A percentile compares a stretch with the other conserved stretches of the same genome.
Evolutionary conservation across 371 early-diverging fungal genomes (phyloP).

Genomic region (Choanephora cucurbitarum): DNA sequence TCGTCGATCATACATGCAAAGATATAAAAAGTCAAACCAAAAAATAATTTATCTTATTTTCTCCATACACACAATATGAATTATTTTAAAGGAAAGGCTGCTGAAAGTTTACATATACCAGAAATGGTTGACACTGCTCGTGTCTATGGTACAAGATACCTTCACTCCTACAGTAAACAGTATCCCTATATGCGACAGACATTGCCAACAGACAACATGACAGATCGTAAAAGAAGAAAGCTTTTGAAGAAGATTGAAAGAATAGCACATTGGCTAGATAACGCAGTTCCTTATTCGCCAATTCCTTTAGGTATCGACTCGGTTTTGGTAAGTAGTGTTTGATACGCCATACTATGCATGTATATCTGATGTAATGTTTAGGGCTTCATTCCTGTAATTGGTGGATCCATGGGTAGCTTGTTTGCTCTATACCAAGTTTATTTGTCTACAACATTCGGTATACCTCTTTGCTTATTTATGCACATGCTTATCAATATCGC

Average conservation of each 20-base stretch:
- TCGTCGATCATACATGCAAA: not conserved
- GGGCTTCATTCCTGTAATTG: slow-evolving; percentile 47
- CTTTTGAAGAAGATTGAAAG: slow-evolving; percentile 30
- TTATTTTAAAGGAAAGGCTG: slow-evolving; percentile 27
- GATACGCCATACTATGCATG: not conserved
- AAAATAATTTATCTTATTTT: not conserved
- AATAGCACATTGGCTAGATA: slow-evolving; percentile 41
- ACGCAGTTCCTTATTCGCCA: slow-evolving; percentile 47
- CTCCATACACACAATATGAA: slow-evolving; percentile 20
- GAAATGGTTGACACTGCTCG: slow-evolving; percentile 27
- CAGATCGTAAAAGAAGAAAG: slow-evolving; percentile 26
- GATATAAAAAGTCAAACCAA: not conserved
- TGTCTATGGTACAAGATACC: slow-evolving; percentile 18
- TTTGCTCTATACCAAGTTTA: slow-evolving; percentile 46
- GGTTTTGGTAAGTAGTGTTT: slow-evolving; percentile 28
- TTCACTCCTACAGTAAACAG: slow-evolving; percentile 14
- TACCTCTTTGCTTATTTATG: slow-evolving; percentile 45
- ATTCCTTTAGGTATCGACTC: slow-evolving; percentile 50
- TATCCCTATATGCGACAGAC: slow-evolving; percentile 34
- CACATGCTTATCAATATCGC: slow-evolving; percentile 41
- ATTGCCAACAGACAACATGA: slow-evolving; percentile 24
- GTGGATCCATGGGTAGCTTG: slow-evolving; percentile 32
- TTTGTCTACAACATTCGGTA: slow-evolving; percentile 42
- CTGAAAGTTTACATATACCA: slow-evolving; percentile 25
- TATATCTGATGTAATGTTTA: not conserved